Conservation (phyloP, 495 filamentous ascomycete species). For the Annulohypoxylon maeteangense region DNA sequence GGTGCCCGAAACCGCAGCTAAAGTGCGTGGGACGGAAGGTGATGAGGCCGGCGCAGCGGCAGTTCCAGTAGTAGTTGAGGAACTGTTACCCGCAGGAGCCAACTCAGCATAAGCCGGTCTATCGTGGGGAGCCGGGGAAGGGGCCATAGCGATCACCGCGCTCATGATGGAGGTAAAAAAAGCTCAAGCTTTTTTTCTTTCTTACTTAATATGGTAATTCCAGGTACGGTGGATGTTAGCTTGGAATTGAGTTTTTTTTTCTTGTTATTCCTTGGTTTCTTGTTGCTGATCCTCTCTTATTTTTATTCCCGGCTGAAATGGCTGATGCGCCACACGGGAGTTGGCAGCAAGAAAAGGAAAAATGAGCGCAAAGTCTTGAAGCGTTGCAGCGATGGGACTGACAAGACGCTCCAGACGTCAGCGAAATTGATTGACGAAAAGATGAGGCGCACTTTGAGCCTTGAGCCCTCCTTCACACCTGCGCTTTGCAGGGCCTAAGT, state of each 20-base stretch:
- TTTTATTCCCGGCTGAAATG: conserved; percentile 47
- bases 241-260: conserved; percentile 33
- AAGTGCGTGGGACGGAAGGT: conserved; percentile 56
- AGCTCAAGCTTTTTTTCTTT: conserved; percentile 20
- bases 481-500: conserved; percentile 32
- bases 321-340: conserved; percentile 45
- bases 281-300: conserved; percentile 39
- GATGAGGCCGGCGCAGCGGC: conserved; percentile 53
- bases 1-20: conserved; percentile 54
- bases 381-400: conserved; percentile 41
- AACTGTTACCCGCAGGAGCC: conserved; percentile 49
- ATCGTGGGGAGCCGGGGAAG: conserved; percentile 68
- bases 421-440: conserved; percentile 38
- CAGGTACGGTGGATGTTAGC: conserved; percentile 40
- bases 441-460: conserved; percentile 40
- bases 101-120: conserved; percentile 61
- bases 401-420: conserved; percentile 42
- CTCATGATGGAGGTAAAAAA: conserved; percentile 59
- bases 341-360: conserved; percentile 32
- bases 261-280: conserved; percentile 12
- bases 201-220: conserved; percentile 36
- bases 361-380: conserved; percentile 26
- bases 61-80: conserved; percentile 41
- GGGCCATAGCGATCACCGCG: conserved; percentile 68
- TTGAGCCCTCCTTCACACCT: conserved; percentile 31